A percentile compares a stretch with the other conserved stretches of the same genome.
These are phyloP conservation scores for Dactylis glomerata DNA, from an alignment of 176 grass and related monocot species.

Conservation along the genomic window DNA sequence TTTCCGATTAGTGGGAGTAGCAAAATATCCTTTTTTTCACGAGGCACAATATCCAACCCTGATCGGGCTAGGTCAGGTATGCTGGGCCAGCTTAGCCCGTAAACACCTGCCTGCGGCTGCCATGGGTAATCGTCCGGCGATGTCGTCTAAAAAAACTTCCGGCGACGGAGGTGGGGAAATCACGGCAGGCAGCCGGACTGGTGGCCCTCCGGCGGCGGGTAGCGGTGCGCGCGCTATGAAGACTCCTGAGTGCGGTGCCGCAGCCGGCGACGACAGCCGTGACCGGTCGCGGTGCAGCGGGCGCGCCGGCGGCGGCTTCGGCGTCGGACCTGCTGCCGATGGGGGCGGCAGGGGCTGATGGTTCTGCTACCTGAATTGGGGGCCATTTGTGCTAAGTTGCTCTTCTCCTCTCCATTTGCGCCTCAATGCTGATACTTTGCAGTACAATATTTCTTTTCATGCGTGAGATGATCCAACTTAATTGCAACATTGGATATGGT, in stretches of 20 bases:
- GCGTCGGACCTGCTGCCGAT: neutral
- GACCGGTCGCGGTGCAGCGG: neutral
- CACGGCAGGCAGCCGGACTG: neutral
- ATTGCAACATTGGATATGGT: too few relatives aligned
- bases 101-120: neutral
- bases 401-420: neutral
- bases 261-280: neutral
- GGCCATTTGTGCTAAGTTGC: neutral
- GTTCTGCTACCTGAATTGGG: neutral
- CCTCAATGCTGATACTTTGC: too few relatives aligned
- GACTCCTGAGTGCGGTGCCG: neutral
- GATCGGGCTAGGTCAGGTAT: neutral
- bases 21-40: too few relatives aligned
- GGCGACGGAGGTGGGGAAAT: neutral
- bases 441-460: neutral
- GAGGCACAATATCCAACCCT: neutral
- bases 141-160: neutral
- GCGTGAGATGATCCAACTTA: too few relatives aligned
- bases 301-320: neutral
- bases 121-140: too few relatives aligned
- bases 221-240: neutral
- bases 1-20: too few relatives aligned
- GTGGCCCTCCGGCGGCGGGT: neutral
- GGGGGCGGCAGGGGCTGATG: neutral
- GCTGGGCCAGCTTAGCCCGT: neutral